These are phyloP conservation scores for Babesia ovis DNA, from an alignment of 169 alveolate genomes.

Conservation along the genomic window DNA sequence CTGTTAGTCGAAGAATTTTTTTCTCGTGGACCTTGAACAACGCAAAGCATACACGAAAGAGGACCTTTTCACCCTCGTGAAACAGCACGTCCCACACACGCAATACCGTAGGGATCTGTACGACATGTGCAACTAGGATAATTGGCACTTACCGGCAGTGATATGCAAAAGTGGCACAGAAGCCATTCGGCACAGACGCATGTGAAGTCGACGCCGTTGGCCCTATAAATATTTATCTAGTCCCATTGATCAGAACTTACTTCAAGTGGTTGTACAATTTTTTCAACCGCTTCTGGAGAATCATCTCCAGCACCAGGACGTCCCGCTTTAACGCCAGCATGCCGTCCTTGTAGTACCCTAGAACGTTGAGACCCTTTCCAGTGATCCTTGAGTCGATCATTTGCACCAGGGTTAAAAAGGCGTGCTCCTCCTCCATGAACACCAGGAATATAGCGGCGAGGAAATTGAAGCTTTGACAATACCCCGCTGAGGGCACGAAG, in stretches of 20 bases:
- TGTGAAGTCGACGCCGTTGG: constrained; percentile 75
- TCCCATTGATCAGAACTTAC: constrained; percentile 56
- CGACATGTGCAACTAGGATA: not conserved
- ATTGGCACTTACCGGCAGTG: constrained; percentile 72
- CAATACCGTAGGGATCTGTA: constrained; percentile 76
- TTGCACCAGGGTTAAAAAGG: constrained; percentile 86
- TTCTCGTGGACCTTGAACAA: constrained; percentile 75
- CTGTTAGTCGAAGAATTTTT: constrained; percentile 52
- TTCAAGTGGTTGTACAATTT: constrained; percentile 69
- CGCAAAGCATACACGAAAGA: constrained; percentile 80
- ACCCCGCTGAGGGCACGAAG: constrained; percentile 79
- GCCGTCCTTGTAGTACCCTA: constrained; percentile 81
- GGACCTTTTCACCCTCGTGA: constrained; percentile 83
- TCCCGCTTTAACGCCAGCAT: constrained; percentile 82
- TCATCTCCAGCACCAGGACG: constrained; percentile 76
- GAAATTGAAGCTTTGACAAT: constrained; percentile 83
- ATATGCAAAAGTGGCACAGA: constrained; percentile 77
- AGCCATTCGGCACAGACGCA: constrained; percentile 86
- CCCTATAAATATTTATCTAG: constrained; percentile 47
- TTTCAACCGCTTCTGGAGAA: constrained; percentile 70
- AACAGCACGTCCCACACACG: constrained; percentile 84
- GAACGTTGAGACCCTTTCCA: constrained; percentile 75
- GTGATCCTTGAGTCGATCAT: constrained; percentile 74
- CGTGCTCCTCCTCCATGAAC: constrained; percentile 79
- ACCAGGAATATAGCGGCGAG: constrained; percentile 81